These are phyloP conservation scores for Leucosporidium scottii DNA, from an alignment of 768 basidiomycete genomes.

Conservation along the genomic window DNA sequence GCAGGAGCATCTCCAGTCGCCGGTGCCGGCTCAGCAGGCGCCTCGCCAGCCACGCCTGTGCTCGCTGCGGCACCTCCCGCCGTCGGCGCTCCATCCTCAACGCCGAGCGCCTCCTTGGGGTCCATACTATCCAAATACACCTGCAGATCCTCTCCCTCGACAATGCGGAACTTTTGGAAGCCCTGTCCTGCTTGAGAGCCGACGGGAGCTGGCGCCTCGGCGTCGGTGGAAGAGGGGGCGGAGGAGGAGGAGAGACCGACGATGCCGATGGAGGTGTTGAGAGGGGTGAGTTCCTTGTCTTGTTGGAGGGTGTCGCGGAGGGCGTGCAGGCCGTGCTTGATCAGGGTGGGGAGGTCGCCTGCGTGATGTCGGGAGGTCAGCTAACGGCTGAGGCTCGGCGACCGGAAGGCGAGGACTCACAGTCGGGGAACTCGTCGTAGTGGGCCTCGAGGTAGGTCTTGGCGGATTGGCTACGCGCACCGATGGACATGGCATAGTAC, in stretches of 20 bases:
- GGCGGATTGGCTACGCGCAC: conserved; percentile 93
- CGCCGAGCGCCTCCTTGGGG: conserved; percentile 40
- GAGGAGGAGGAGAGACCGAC: conserved; percentile 50
- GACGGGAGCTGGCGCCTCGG: conserved; percentile 40
- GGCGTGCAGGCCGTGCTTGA: conserved; percentile 88
- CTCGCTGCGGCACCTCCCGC: conserved; percentile 9
- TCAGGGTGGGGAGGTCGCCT: conserved; percentile 80
- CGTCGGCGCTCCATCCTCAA: conserved; percentile 14
- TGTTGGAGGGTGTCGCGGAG: conserved; percentile 95
- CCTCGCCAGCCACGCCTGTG: conserved; percentile 44
- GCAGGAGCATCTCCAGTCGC: not conserved
- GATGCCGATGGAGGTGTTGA: conserved; percentile 93
- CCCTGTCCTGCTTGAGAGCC: conserved; percentile 51
- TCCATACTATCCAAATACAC: conserved; percentile 72
- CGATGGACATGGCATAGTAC: conserved; percentile 97
- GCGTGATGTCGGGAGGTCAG: too few species aligned
- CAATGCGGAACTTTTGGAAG: conserved; percentile 66
- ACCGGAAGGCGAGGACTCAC: conserved; percentile 55
- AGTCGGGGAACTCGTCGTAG: conserved; percentile 75
- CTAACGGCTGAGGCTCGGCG: too few species aligned
- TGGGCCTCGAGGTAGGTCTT: conserved; percentile 98
- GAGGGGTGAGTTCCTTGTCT: conserved; percentile 86
- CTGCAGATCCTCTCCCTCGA: conserved; percentile 73
- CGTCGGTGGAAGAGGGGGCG: conserved; percentile 1
- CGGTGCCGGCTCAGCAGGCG: conserved; percentile 43